These are phyloP conservation scores for Moesziomyces parantarcticus DNA, from an alignment of 1,284 basidiomycete species.

Conservation along the genomic window DNA sequence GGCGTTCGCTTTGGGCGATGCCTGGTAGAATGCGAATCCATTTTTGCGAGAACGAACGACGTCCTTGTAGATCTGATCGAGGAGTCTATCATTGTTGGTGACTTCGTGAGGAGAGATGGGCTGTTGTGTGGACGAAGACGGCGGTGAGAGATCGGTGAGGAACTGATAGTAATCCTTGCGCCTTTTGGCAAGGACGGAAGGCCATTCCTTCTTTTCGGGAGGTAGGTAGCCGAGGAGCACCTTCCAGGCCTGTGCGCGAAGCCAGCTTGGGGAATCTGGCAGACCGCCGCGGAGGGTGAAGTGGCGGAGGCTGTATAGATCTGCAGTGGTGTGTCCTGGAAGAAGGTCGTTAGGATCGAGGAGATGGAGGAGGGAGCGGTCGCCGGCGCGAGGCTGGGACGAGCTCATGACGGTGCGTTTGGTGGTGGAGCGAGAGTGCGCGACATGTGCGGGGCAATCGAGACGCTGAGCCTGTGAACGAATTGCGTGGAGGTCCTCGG, in stretches of 20 bases:
- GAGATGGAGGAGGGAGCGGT: constrained; percentile 47
- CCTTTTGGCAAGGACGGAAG: constrained; percentile 36
- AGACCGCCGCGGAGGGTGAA: constrained; percentile 52
- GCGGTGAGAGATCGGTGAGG: constrained; percentile 53
- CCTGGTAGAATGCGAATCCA: constrained; percentile 60
- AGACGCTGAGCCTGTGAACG: neutral
- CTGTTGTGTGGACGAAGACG: neutral
- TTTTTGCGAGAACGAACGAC: constrained; percentile 57
- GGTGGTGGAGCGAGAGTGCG: neutral
- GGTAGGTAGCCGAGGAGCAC: constrained; percentile 62
- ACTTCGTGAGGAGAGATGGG: constrained; percentile 7
- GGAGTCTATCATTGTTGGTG: constrained; percentile 48
- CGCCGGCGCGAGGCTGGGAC: constrained; percentile 12
- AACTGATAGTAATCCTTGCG: constrained; percentile 62
- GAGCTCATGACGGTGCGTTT: constrained; percentile 32
- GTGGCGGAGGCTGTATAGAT: constrained; percentile 60
- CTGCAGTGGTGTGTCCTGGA: constrained; percentile 55
- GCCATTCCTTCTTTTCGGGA: constrained; percentile 61
- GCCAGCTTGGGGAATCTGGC: constrained; percentile 54
- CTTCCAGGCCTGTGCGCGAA: constrained; percentile 64
- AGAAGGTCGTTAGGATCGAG: constrained; percentile 56
- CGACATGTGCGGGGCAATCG: constrained; percentile 15
- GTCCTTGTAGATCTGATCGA: constrained; percentile 64
- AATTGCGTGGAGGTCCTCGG: too few relatives aligned
- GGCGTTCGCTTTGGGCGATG: constrained; percentile 23